phyloP scores from a whole-genome alignment of 2,329 filamentous ascomycete species.

The Immersiporthe knoxdaviesiana region DNA sequence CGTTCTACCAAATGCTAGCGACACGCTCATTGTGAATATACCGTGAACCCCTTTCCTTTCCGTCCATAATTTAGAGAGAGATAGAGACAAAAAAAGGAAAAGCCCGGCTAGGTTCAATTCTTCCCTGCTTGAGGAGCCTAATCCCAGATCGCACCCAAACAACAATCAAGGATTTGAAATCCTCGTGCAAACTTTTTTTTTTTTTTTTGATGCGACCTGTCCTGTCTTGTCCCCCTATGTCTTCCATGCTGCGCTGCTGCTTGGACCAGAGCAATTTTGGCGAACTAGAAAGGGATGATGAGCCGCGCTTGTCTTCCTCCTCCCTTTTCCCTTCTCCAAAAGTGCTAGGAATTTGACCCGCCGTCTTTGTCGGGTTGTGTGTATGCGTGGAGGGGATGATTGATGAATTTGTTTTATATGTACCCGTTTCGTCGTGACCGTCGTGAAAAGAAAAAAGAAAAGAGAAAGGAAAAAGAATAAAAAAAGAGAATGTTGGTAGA shows the following conservation, averaged over 20 bases:
- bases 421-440: constrained; percentile 16
- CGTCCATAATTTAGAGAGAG: background rate
- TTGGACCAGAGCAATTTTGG: background rate
- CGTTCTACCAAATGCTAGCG: constrained; percentile 1
- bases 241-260: background rate
- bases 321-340: too few species aligned
- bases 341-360: background rate
- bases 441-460: background rate
- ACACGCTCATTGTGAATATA: constrained; percentile 2
- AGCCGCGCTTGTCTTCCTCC: too few species aligned
- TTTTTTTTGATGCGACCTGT: background rate
- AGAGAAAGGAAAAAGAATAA: too few species aligned
- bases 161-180: background rate
- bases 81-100: background rate
- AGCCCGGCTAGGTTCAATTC: background rate
- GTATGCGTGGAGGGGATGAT: too few species aligned
- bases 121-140: background rate
- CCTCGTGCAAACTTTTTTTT: background rate
- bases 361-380: background rate
- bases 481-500: too few species aligned
- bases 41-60: background rate
- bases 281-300: background rate
- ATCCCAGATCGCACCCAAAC: background rate
- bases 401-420: constrained; percentile 8
- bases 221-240: background rate